These are phyloP conservation scores for Macrolepiota fuliginosa DNA, from an alignment of 768 basidiomycete genomes.

Conservation along the genomic window DNA sequence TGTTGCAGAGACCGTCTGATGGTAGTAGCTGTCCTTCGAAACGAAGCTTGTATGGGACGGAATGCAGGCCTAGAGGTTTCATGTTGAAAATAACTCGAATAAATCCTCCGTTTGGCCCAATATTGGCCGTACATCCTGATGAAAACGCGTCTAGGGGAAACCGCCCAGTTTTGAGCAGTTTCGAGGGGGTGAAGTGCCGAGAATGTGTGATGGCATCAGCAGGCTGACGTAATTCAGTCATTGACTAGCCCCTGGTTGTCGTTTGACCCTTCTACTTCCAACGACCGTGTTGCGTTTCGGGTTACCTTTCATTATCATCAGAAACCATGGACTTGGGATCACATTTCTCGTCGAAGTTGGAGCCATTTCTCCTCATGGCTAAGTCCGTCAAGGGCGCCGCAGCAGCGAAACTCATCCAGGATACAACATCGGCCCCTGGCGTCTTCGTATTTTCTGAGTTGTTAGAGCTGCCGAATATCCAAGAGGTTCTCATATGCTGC, in stretches of 20 bases:
- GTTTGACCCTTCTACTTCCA: too few relatives aligned
- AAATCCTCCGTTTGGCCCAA: too few relatives aligned
- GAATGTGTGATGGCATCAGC: not conserved
- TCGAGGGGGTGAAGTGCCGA: too few relatives aligned
- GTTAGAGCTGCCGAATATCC: constrained; percentile 76
- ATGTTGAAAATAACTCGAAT: too few relatives aligned
- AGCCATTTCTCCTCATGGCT: constrained; percentile 89
- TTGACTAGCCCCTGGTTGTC: not conserved
- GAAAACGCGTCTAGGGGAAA: too few relatives aligned
- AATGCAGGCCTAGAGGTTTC: too few relatives aligned
- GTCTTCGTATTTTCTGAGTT: constrained; percentile 93
- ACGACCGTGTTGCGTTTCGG: not conserved
- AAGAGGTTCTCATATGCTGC: constrained; percentile 56
- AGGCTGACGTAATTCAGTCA: constrained; percentile 3
- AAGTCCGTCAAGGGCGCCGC: constrained; percentile 91
- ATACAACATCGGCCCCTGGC: constrained; percentile 85
- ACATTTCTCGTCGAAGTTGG: constrained; percentile 67
- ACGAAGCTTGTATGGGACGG: too few relatives aligned
- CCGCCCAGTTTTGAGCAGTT: too few relatives aligned
- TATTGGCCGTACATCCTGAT: too few relatives aligned
- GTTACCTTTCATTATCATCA: constrained; percentile 3
- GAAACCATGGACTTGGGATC: constrained; percentile 54
- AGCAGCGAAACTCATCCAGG: constrained; percentile 83
- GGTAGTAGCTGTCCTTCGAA: too few relatives aligned
- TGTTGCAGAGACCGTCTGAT: not conserved